Base-by-base conservation (phyloP, 2,329 filamentous ascomycete species). In the Monilinia polystroma region DNA sequence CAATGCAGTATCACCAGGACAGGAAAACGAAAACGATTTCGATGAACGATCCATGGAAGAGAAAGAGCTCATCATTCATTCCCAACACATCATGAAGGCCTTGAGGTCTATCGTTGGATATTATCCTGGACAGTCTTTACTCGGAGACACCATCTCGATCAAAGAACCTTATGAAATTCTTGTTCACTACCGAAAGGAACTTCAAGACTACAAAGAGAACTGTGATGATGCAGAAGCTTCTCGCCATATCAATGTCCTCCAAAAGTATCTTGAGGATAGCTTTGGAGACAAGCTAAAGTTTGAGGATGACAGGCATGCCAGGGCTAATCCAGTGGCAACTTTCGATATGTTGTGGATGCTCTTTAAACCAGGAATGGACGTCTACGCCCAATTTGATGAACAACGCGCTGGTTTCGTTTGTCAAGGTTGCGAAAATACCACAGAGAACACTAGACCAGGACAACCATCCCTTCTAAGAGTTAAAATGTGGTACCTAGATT, bases 101-200 rank as follows among this genome's bases (percentile, higher is more conserved):
- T 59, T 73, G 23, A 63, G 68, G 32, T 63, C 66, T 3, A 67
- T 73, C 23, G 72, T 72, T 16, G 64, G 68, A 49, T 73, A 73
- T 58, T 72, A 73, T 51, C 71, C 72, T 2, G 67, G 68, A 23
- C 66, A 71, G 63, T 67, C 64, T 8, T 67, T 73, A 10, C 63
- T 68, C 20, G 71, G 71, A 23, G 69, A 72, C 23, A 69, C 68
- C 41, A 72, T 73, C 20, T 65, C 69, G 2, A 66, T 73, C 29
- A 69, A 72, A 53, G 72, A 73, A 76, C 80, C 81, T 80, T 67
- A 73, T 68, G 8, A 79, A 77, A 35, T 81, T 68, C 56, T 80
- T 73, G 63, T 78, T 12, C 70, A 73, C 49, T 68, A 71, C 63
- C 65, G 71, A 32, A 65, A 72, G 38, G 71, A 73, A 47, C 60